Evolutionary conservation across 2,329 filamentous ascomycete species (phyloP).

Genomic region (Colletotrichum noveboracense): DNA sequence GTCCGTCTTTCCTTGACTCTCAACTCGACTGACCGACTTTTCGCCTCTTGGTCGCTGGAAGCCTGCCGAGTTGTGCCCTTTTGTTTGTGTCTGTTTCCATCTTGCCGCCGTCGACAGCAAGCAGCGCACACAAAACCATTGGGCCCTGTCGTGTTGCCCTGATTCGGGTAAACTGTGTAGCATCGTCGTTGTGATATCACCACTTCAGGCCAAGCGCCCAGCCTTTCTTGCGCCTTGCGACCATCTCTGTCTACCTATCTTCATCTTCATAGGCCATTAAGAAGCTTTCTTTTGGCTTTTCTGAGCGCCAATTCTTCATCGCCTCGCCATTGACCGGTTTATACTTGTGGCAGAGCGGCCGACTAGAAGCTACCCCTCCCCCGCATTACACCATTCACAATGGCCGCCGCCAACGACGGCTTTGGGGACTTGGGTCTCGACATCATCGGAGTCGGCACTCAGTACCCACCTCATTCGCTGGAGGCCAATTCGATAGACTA

Average conservation of each 20-base stretch:
- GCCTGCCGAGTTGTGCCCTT: background rate
- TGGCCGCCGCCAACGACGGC: constrained; percentile 45
- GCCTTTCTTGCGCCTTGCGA: background rate
- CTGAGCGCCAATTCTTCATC: background rate
- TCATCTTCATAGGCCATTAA: background rate
- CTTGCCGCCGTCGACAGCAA: background rate
- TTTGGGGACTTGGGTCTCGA: constrained; percentile 63
- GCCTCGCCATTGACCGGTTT: background rate
- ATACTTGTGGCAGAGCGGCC: background rate
- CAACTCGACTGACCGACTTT: constrained; percentile 16
- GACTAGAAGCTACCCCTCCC: constrained; percentile 8
- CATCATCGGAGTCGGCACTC: constrained; percentile 62
- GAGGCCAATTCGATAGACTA: constrained; percentile 55
- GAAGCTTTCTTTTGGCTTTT: background rate
- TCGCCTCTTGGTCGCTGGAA: background rate
- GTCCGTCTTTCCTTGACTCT: background rate
- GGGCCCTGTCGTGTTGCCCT: background rate
- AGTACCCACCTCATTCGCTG: constrained; percentile 65
- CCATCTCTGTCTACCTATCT: background rate
- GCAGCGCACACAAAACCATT: background rate
- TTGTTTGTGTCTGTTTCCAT: background rate
- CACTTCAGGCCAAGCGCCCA: background rate
- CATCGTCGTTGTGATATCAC: constrained; percentile 14
- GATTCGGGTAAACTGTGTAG: background rate
- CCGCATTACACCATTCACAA: constrained; percentile 26